Conservation (phyloP, 2,329 filamentous ascomycete genomes). For the Incumbomyces lentus region DNA sequence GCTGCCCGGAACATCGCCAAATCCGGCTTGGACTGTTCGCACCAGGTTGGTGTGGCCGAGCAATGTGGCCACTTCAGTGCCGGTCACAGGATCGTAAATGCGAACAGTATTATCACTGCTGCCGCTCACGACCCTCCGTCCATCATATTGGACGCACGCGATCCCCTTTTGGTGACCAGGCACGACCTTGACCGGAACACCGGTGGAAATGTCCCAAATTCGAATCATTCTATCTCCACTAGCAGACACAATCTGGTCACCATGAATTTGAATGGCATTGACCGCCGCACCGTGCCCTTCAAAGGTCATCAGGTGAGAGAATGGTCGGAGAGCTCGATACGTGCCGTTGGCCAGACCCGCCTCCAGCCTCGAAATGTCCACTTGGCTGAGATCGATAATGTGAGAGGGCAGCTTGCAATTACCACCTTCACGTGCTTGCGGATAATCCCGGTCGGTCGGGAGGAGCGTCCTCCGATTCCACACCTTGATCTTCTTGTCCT, state of each 20-base stretch:
- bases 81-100: conserved; percentile 79
- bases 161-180: conserved; percentile 89
- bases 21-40: conserved; percentile 87
- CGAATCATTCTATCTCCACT: conserved; percentile 91
- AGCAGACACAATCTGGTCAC: conserved; percentile 80
- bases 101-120: conserved; percentile 94
- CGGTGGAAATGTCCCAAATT: conserved; percentile 81
- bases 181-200: conserved; percentile 65
- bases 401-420: conserved; percentile 39
- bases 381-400: conserved; percentile 41
- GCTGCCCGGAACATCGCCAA: conserved; percentile 77
- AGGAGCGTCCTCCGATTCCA: conserved; percentile 71
- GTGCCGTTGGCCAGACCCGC: conserved; percentile 32
- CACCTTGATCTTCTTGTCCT: conserved; percentile 93
- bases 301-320: conserved; percentile 66
- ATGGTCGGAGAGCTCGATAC: conserved; percentile 47
- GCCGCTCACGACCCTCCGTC: conserved; percentile 82
- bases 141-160: conserved; percentile 94
- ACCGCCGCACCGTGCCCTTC: conserved; percentile 84
- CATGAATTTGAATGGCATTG: conserved; percentile 86
- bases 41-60: conserved; percentile 75
- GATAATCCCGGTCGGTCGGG: conserved; percentile 35
- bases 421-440: conserved; percentile 22
- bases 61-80: conserved; percentile 80
- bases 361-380: conserved; percentile 33